These are phyloP conservation scores for Aurinia saxatilis DNA, from an alignment of 345 rosid genomes.

Conservation along the genomic window DNA sequence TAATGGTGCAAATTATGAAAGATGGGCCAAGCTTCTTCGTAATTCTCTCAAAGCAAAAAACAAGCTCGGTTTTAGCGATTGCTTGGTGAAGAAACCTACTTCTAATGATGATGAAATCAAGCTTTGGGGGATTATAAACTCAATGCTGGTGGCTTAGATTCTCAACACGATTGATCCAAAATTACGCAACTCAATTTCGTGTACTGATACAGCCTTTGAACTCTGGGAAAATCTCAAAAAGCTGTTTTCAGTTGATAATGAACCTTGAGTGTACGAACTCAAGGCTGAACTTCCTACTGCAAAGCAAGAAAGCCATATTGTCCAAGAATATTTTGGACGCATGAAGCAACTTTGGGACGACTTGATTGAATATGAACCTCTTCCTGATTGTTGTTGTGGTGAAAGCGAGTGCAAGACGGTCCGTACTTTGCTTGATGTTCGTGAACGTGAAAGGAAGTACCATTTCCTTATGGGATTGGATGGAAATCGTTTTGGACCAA, in stretches of 20 bases:
- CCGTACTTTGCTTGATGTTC: no score
- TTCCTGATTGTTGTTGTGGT: background rate
- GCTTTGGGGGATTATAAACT: background rate
- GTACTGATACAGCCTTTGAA: background rate
- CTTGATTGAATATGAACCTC: background rate
- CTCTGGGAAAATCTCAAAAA: background rate
- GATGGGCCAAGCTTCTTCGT: no score
- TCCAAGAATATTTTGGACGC: background rate
- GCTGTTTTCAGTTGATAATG: background rate
- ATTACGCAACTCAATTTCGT: background rate
- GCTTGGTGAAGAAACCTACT: no score
- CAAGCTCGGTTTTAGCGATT: no score
- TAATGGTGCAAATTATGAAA: no score
- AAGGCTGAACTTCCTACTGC: background rate
- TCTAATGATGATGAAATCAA: background rate
- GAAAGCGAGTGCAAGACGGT: background rate
- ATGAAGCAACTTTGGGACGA: background rate
- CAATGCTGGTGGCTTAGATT: background rate
- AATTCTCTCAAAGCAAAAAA: background rate
- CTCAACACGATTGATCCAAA: background rate
- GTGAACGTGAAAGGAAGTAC: no score
- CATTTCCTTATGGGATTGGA: no score
- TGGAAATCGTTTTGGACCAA: no score
- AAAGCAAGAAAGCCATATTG: background rate
- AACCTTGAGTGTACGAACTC: background rate